Percentiles rank a stretch among this genome's conserved stretches.
These are phyloP conservation scores for Apiotrichum laibachii DNA, from an alignment of 1,284 basidiomycete genomes.

Conservation along the genomic window DNA sequence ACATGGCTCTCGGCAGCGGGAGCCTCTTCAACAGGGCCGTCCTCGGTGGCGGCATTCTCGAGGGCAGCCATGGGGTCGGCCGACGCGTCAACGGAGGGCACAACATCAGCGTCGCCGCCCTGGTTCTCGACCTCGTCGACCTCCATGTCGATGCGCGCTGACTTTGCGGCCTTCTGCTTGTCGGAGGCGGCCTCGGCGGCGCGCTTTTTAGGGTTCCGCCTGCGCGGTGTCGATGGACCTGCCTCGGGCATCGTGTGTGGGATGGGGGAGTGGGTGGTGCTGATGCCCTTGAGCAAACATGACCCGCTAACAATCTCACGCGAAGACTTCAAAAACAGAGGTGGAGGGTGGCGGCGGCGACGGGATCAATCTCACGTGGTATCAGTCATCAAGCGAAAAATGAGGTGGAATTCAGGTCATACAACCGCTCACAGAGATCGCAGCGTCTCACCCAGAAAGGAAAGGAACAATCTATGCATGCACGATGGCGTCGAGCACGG, in stretches of 20 bases:
- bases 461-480: no score
- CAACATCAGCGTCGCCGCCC: neutral
- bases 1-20: constrained; percentile 11
- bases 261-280: neutral
- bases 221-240: constrained; percentile 14
- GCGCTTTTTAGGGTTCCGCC: constrained; percentile 10
- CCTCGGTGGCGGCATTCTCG: constrained; percentile 12
- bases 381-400: neutral
- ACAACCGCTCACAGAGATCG: no score
- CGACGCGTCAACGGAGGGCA: neutral
- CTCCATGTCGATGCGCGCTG: constrained; percentile 14
- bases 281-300: neutral
- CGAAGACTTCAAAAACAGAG: neutral
- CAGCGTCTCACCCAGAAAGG: no score
- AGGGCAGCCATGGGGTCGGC: constrained; percentile 27
- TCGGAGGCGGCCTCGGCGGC: constrained; percentile 5
- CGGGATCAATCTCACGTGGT: neutral
- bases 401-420: no score
- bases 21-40: constrained; percentile 23
- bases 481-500: no score
- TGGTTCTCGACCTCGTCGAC: constrained; percentile 12
- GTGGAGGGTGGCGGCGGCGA: neutral
- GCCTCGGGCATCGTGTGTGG: constrained; percentile 9
- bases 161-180: constrained; percentile 6
- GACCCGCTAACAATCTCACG: neutral